Evolutionary conservation across 2,329 filamentous ascomycete genomes (phyloP), one percentile per base, ranked within the genome.

Genomic region (Fusarium sp.): DNA sequence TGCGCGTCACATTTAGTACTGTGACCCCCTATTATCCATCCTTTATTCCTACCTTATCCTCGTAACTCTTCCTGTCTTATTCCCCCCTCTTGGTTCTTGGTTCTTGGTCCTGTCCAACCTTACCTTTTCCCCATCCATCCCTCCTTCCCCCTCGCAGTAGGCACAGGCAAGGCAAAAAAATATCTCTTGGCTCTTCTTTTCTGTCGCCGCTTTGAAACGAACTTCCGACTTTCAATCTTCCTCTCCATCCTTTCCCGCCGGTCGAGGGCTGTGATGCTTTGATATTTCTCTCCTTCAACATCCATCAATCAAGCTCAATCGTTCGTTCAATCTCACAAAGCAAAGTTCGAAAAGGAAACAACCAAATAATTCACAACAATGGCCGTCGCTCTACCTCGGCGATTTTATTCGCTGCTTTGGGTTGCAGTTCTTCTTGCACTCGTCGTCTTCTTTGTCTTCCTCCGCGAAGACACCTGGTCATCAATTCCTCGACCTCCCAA

Each of bases 401-500:
- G 69, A 20, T 72, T 72, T 15, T 70, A 70, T 38, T 72, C 69
- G 62, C 60, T 72, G 8, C 69, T 72, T 40, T 72, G 69, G 69
- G 58, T 72, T 27, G 57, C 67, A n/a, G 20, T 70, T 8, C 48
- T 72, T 7, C 55, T 72, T 48, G 56, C 60, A 30, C 56, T 72
- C 29, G 62, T 67, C 27, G 43, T 68, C 41, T 70, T 72, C 53
- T 72, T 72, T 38, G 29, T 72, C 57, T 68, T 69, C 46, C 64
- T 70, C 10, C 45, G 61, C 34, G 69, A 70, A 49, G 69, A 72
- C 24, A 69, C 63, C 29, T 72, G 69, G 69, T 67, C 69, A n/a
- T 72, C 69, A 15, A 64, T 72, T 32, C 69, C 69, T 24, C 51
- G 58, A 54, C 61, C 71, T 43, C 68, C 68, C 25, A 59, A 40